A percentile compares a stretch with the other conserved stretches of the same genome.
Conservation (phyloP, 1,139 yeast genomes). For the Candida smagusa region DNA sequence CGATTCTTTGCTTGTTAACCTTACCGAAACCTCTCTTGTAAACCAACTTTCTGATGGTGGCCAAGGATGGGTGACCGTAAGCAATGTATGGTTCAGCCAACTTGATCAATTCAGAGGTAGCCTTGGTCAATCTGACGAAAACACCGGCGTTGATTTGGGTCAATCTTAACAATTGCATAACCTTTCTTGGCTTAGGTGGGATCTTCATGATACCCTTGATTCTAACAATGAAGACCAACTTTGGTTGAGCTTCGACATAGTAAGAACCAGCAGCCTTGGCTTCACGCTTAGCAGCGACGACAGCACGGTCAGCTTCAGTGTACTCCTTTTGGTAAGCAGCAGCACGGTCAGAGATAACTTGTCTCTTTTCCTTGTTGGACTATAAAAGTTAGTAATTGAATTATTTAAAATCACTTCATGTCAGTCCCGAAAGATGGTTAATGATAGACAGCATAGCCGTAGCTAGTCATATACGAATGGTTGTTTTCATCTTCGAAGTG, state of each 20-base stretch:
- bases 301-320: slow-evolving; percentile 91
- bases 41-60: slow-evolving; percentile 93
- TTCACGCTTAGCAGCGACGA: slow-evolving; percentile 89
- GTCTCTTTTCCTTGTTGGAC: slow-evolving; percentile 90
- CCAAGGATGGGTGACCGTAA: slow-evolving; percentile 97
- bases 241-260: slow-evolving; percentile 97
- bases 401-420: slow-evolving; percentile 16
- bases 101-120: slow-evolving; percentile 93
- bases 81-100: slow-evolving; percentile 99
- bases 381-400: slow-evolving; percentile 39
- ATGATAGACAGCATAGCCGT: slow-evolving; percentile 87
- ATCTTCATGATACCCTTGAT: slow-evolving; percentile 99
- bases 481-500: slow-evolving; percentile 59
- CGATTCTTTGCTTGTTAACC: slow-evolving; percentile 97
- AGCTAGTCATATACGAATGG: slow-evolving; percentile 72
- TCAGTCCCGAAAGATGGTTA: slow-evolving; percentile 99
- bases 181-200: slow-evolving; percentile 99
- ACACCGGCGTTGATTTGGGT: slow-evolving; percentile 98
- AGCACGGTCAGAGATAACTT: slow-evolving; percentile 94
- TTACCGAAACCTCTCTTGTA: slow-evolving; percentile 99
- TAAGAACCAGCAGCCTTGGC: slow-evolving; percentile 95
- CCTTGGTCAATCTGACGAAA: slow-evolving; percentile 97
- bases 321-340: slow-evolving; percentile 98
- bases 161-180: slow-evolving; percentile 94
- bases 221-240: slow-evolving; percentile 96